Evolutionary conservation across 2,329 filamentous ascomycete genomes (phyloP).

Genomic region (Pyrenochaeta sp.): DNA sequence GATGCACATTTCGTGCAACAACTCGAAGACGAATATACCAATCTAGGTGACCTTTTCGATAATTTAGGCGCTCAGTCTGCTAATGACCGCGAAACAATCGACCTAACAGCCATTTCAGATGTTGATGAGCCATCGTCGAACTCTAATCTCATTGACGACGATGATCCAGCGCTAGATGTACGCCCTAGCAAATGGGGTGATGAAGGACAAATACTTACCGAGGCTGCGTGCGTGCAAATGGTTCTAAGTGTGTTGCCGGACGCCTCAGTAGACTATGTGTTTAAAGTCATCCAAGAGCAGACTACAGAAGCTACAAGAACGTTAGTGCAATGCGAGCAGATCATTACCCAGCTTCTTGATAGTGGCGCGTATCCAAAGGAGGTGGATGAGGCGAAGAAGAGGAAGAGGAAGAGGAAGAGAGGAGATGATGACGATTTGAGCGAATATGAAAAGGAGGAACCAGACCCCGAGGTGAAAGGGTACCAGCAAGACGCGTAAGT

Average conservation of each 20-base stretch:
- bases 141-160: neutral
- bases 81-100: conserved; percentile 20
- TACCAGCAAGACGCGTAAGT: conserved; percentile 44
- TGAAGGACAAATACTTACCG: conserved; percentile 19
- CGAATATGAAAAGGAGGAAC: conserved; percentile 33
- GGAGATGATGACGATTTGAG: conserved; percentile 29
- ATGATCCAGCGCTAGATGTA: neutral
- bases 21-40: conserved; percentile 3
- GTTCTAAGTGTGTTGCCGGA: conserved; percentile 47
- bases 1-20: conserved; percentile 10
- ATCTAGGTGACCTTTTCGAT: conserved; percentile 8
- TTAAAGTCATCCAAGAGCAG: conserved; percentile 32
- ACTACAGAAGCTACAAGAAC: conserved; percentile 33
- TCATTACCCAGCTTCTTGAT: conserved; percentile 43
- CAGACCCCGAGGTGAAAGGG: conserved; percentile 7
- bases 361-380: conserved; percentile 47
- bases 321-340: conserved; percentile 30
- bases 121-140: conserved; percentile 29
- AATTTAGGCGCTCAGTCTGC: neutral
- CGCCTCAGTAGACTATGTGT: conserved; percentile 42
- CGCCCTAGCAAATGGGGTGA: neutral
- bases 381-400: conserved; percentile 30
- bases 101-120: conserved; percentile 34
- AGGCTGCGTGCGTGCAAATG: conserved; percentile 39
- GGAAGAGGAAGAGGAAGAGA: conserved; percentile 47